Percentiles rank a stretch among this genome's conserved stretches.
phyloP scores from a whole-genome alignment of 2,329 filamentous ascomycete species.

The Chaetomiaceae sp. region DNA sequence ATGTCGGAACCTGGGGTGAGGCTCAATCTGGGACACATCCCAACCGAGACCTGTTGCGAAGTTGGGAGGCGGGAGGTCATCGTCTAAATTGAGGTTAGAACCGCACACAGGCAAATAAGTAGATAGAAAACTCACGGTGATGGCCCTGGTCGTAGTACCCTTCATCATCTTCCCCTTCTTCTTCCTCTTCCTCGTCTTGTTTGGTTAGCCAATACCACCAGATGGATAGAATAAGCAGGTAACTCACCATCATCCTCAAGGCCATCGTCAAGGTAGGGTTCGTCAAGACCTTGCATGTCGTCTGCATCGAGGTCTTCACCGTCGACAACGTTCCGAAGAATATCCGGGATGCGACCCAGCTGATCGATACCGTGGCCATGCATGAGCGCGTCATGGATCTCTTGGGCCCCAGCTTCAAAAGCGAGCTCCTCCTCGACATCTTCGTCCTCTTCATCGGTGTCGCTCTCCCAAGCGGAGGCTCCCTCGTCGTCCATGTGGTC shows the following conservation, averaged over 20 bases:
- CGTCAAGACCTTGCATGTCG: constrained; percentile 46
- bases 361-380: constrained; percentile 41
- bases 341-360: constrained; percentile 43
- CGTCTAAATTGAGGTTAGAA: constrained; percentile 25
- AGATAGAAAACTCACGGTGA: constrained; percentile 43
- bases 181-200: constrained; percentile 63
- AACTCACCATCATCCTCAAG: constrained; percentile 59
- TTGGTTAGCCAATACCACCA: constrained; percentile 28
- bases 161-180: constrained; percentile 64
- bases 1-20: constrained; percentile 50
- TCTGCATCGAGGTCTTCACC: constrained; percentile 52
- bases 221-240: not conserved
- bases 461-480: constrained; percentile 27
- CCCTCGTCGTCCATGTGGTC: constrained; percentile 53
- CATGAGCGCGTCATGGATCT: constrained; percentile 48
- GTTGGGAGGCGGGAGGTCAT: constrained; percentile 41
- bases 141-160: constrained; percentile 59
- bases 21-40: constrained; percentile 50
- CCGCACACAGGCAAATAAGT: not conserved
- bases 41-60: constrained; percentile 49
- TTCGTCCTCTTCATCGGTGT: constrained; percentile 43
- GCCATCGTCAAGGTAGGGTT: constrained; percentile 49
- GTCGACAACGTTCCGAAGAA: constrained; percentile 53
- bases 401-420: constrained; percentile 52
- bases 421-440: constrained; percentile 39